phyloP scores from a whole-genome alignment of 306 rosid genomes.

The Vigna mungo region DNA sequence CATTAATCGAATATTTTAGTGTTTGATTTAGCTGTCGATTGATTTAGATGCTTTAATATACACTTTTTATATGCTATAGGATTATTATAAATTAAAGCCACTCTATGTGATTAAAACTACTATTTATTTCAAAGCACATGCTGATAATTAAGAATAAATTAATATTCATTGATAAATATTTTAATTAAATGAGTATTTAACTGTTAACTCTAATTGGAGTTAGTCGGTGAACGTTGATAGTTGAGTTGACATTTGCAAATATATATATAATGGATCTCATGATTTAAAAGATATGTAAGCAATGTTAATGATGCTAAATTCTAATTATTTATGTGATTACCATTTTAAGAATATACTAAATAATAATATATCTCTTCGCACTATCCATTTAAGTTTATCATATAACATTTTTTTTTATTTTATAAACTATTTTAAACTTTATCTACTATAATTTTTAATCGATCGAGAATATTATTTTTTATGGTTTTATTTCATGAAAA shows the following conservation, averaged over 20 bases:
- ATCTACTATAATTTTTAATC: no score
- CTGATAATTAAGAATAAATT: neutral
- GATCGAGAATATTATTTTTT: no score
- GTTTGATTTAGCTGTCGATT: neutral
- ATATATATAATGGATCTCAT: neutral
- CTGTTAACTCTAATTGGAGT: neutral
- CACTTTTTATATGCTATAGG: neutral
- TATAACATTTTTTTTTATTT: no score
- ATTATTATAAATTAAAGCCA: neutral
- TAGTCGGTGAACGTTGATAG: neutral
- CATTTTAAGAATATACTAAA: slow-evolving; percentile 8
- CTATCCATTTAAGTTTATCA: no score
- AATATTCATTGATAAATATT: neutral
- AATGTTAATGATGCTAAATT: neutral
- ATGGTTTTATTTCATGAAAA: no score
- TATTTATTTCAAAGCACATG: neutral
- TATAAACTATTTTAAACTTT: no score
- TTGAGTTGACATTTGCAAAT: slow-evolving; percentile 9
- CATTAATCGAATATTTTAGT: neutral
- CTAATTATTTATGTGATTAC: neutral
- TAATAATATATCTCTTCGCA: neutral
- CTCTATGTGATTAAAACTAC: neutral
- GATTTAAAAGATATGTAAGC: neutral
- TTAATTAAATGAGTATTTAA: neutral
- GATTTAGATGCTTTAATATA: neutral